These are phyloP conservation scores for Cystobasidium onofrii DNA, from an alignment of 768 basidiomycete genomes.

Conservation along the genomic window DNA sequence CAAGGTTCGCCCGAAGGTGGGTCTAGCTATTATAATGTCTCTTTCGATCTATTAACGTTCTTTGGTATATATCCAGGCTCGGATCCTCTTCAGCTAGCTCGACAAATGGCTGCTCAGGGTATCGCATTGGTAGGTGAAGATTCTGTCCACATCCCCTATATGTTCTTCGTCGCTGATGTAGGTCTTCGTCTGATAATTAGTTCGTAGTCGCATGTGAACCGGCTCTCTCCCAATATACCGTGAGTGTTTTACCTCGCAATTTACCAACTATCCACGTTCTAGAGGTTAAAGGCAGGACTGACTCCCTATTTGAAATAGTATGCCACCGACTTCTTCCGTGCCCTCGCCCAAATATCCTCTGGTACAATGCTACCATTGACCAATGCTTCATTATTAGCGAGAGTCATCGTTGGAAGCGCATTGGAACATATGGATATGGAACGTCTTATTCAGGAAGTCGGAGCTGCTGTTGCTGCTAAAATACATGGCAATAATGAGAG, in stretches of 20 bases:
- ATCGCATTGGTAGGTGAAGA: constrained; percentile 81
- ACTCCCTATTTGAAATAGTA: constrained; percentile 51
- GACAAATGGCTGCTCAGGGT: constrained; percentile 80
- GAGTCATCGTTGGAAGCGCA: constrained; percentile 93
- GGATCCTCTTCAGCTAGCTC: constrained; percentile 77
- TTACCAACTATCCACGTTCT: not conserved
- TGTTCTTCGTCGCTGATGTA: too few relatives aligned
- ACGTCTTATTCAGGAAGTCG: constrained; percentile 85
- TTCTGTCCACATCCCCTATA: too few relatives aligned
- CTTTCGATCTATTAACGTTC: not conserved
- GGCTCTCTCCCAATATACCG: constrained; percentile 75
- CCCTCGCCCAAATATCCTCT: constrained; percentile 82
- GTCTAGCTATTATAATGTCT: constrained; percentile 10
- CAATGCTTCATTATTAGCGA: constrained; percentile 84
- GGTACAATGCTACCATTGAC: constrained; percentile 89
- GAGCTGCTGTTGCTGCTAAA: constrained; percentile 80
- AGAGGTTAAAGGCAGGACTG: constrained; percentile 14
- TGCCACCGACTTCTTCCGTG: constrained; percentile 90
- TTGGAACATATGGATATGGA: constrained; percentile 99
- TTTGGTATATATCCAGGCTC: constrained; percentile 48
- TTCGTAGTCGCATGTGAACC: constrained; percentile 99
- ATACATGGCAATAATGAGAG: constrained; percentile 88
- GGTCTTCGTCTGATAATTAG: too few relatives aligned
- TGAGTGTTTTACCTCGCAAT: constrained; percentile 39
- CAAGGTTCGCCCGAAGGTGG: constrained; percentile 79